Evolutionary conservation across 1,284 basidiomycete species (phyloP).

Genomic region (Tilletia indica): DNA sequence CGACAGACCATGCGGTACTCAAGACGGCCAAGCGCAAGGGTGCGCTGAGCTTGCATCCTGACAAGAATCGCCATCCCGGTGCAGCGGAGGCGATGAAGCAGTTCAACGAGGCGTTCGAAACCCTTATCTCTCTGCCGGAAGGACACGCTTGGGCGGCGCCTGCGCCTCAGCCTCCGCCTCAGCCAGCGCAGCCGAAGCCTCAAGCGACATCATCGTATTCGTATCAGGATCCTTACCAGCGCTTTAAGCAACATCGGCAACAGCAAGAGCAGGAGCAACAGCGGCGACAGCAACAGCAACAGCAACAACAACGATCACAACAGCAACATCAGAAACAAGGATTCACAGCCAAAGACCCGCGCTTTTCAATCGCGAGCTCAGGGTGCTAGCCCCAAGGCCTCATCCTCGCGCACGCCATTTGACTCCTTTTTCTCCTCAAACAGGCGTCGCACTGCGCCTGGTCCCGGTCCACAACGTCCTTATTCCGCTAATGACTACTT

Average conservation of each 20-base stretch:
- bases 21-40: conserved; percentile 16
- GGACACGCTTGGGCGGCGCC: neutral
- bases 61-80: conserved; percentile 14
- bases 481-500: neutral
- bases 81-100: conserved; percentile 16
- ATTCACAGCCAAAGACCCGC: neutral
- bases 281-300: neutral
- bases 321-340: neutral
- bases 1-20: conserved; percentile 15
- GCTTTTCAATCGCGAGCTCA: neutral
- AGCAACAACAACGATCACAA: too few species aligned
- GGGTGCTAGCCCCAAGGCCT: neutral
- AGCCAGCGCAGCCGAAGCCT: neutral
- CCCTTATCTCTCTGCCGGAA: neutral
- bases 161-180: neutral
- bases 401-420: neutral
- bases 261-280: neutral
- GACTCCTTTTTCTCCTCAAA: neutral
- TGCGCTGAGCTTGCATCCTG: conserved; percentile 2
- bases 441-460: neutral
- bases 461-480: neutral
- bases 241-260: neutral
- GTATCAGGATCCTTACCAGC: conserved; percentile 1
- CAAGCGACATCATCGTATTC: neutral
- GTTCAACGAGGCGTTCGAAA: conserved; percentile 18